Percentiles rank a stretch among this genome's conserved stretches.
phyloP scores from a whole-genome alignment of 257 asterid species.

The Primulina huaijiensis region DNA sequence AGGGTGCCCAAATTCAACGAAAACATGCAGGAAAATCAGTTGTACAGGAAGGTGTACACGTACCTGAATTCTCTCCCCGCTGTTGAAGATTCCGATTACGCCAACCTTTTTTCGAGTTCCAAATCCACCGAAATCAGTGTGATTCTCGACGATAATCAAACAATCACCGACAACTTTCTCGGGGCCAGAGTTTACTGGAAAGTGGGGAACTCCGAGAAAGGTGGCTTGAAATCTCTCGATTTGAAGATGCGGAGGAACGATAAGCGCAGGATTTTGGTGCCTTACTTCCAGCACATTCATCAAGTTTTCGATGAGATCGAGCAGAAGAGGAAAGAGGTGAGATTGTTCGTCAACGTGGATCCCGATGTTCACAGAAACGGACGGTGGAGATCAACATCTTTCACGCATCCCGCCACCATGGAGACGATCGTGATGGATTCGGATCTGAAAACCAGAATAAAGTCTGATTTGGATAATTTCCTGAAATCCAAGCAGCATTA shows the following conservation, averaged over 20 bases:
- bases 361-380: conserved; percentile 47
- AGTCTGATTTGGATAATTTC: conserved; percentile 69
- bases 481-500: conserved; percentile 73
- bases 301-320: conserved; percentile 67
- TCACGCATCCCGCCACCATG: conserved; percentile 83
- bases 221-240: conserved; percentile 41
- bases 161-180: conserved; percentile 57
- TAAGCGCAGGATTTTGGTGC: conserved; percentile 62
- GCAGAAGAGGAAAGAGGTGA: conserved; percentile 62
- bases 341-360: conserved; percentile 56
- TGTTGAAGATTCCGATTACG: conserved; percentile 76
- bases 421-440: conserved; percentile 81
- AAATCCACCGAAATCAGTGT: conserved; percentile 66
- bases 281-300: conserved; percentile 69
- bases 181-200: conserved; percentile 76
- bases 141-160: conserved; percentile 56
- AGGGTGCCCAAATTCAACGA: conserved; percentile 83
- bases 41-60: conserved; percentile 52
- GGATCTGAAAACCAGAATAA: conserved; percentile 74
- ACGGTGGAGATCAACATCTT: conserved; percentile 70
- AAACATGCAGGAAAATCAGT: conserved; percentile 87
- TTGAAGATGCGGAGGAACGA: conserved; percentile 64
- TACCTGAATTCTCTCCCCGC: conserved; percentile 75
- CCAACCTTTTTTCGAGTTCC: conserved; percentile 65
- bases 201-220: conserved; percentile 34